Evolutionary conservation across 1,139 yeast species (phyloP), one percentile per base, ranked within the genome.

Genomic region (Meyerozyma carpophila): DNA sequence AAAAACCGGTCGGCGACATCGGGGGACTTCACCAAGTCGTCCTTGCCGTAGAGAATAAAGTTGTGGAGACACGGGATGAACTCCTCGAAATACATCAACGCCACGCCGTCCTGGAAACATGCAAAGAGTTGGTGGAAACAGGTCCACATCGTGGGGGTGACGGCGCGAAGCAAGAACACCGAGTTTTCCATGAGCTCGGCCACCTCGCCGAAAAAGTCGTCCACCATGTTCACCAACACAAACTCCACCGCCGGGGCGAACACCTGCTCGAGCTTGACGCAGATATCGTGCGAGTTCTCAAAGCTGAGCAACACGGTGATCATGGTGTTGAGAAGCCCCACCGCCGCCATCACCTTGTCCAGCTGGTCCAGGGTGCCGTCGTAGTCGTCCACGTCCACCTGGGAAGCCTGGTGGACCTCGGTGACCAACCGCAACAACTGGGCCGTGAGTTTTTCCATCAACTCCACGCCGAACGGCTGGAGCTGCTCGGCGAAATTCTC

Each of bases 381-480:
- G 36, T 70, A 73, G 24, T 62, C 66, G 36, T 65, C 70, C 24
- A 64, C 57, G 31, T 76, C 81, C 13, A 67, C 67, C 46, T 76
- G 70, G 1, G 82, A 64, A 1, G 82, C 80, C 21, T 79, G 95
- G 45, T 79, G 73, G 38, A 88, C 66, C 52, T 90, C 97, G 36
- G 68, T 66, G 1, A 89, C 82, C 36, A 90, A 64, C 55, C 87
- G 77, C 75, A 89, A 65, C 55, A 90, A 84, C 61, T 91, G 97
- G 48, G 83, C 85, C 26, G 84, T 82, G 53, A 93, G 69, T 56
- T 85, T 90, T 36, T 74, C 75, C 77, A 91, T 89, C 55, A 93
- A 73, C 52, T 88, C 94, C 37, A 86, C 82, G 8, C 98, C 96
- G 65, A 91, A 93, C 27, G 98, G 98, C 53, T 91, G 94, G 51